These are phyloP conservation scores for Laetiporus sulphureus DNA, from an alignment of 1,284 basidiomycete species.

Conservation along the genomic window DNA sequence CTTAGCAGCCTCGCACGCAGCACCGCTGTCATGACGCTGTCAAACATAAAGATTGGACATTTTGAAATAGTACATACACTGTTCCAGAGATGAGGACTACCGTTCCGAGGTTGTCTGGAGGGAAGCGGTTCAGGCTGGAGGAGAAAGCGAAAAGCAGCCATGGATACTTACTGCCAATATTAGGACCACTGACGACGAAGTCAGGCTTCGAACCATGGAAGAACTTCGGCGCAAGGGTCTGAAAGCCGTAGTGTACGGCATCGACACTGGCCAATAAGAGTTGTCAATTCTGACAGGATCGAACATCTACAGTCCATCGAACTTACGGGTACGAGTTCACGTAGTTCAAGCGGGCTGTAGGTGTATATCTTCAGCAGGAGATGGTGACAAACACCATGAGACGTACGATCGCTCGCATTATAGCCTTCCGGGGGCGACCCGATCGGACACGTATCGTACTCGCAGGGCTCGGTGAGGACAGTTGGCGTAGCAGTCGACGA, in stretches of 20 bases:
- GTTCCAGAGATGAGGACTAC: conserved; percentile 36
- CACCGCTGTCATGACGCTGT: conserved; percentile 31
- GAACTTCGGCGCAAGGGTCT: conserved; percentile 37
- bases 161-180: conserved; percentile 37
- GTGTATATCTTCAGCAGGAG: background rate
- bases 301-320: background rate
- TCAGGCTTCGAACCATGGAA: conserved; percentile 36
- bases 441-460: conserved; percentile 34
- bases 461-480: conserved; percentile 27
- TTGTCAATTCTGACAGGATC: background rate
- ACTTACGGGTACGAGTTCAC: conserved; percentile 19
- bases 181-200: conserved; percentile 44
- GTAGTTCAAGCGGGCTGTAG: conserved; percentile 17
- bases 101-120: conserved; percentile 34
- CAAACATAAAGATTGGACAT: background rate
- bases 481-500: conserved; percentile 24
- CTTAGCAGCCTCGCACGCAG: conserved; percentile 37
- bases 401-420: conserved; percentile 33
- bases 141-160: background rate
- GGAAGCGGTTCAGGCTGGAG: conserved; percentile 2
- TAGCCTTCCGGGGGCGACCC: conserved; percentile 37
- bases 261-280: conserved; percentile 26
- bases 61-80: conserved; percentile 29
- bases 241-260: conserved; percentile 37
- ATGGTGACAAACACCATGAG: background rate